A percentile compares a stretch with the other conserved stretches of the same genome.
Conservation (phyloP, 495 filamentous ascomycete genomes). For the Penicillium robsamsonii region DNA sequence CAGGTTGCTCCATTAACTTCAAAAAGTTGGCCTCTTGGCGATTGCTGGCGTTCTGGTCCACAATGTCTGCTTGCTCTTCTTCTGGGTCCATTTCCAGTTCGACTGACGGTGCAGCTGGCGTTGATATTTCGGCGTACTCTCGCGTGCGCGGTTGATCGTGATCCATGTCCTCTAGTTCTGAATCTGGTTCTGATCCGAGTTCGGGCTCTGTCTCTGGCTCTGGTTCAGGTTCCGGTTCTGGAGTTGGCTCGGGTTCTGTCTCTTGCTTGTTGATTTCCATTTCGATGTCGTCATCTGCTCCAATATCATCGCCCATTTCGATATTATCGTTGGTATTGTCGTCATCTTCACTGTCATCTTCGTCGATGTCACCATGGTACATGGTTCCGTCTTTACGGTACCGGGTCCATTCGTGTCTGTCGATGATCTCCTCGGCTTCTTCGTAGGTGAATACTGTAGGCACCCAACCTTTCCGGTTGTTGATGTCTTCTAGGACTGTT, state of each 20-base stretch:
- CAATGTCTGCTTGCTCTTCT: slow-evolving; percentile 52
- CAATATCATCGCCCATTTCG: slow-evolving; percentile 1
- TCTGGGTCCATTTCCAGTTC: slow-evolving; percentile 28
- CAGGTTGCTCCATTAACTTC: slow-evolving; percentile 43
- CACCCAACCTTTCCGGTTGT: slow-evolving; percentile 30
- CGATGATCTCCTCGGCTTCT: slow-evolving; percentile 54
- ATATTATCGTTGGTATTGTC: slow-evolving; percentile 27
- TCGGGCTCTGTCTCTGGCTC: slow-evolving; percentile 21
- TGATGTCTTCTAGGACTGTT: slow-evolving; percentile 53
- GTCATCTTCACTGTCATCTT: slow-evolving; percentile 14
- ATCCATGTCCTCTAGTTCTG: not conserved
- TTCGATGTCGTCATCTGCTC: not conserved
- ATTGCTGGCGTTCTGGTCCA: slow-evolving; percentile 51
- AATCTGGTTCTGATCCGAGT: not conserved
- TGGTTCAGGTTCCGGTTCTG: slow-evolving; percentile 5
- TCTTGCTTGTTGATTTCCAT: not conserved
- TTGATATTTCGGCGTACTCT: slow-evolving; percentile 6
- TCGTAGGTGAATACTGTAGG: slow-evolving; percentile 37
- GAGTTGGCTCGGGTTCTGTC: not conserved
- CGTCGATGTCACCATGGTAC: slow-evolving; percentile 13
- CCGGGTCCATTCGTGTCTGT: slow-evolving; percentile 19
- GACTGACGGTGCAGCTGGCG: slow-evolving; percentile 9
- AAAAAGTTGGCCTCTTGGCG: slow-evolving; percentile 58
- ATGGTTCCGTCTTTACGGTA: slow-evolving; percentile 17
- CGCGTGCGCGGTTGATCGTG: not conserved